Evolutionary conservation across 2,329 filamentous ascomycete species (phyloP).

Genomic region (Cadophora gregata): DNA sequence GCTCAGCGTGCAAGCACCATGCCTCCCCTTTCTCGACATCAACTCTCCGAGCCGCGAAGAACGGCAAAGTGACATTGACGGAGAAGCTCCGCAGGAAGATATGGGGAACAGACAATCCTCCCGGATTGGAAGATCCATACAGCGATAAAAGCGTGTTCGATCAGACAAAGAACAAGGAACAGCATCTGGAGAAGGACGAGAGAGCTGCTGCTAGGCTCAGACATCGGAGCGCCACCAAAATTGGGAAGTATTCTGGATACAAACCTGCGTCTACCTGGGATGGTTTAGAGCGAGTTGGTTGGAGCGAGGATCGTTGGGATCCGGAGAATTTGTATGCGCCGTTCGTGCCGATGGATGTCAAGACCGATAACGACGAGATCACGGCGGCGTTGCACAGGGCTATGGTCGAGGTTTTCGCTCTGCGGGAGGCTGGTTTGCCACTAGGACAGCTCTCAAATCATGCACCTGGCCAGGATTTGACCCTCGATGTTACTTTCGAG

Average conservation of each 20-base stretch:
- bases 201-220: constrained; percentile 22
- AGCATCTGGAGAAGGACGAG: constrained; percentile 29
- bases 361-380: constrained; percentile 46
- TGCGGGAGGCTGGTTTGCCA: constrained; percentile 51
- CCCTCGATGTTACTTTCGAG: constrained; percentile 39
- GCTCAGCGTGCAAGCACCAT: constrained; percentile 38
- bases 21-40: constrained; percentile 42
- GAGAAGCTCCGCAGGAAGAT: constrained; percentile 54
- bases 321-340: constrained; percentile 48
- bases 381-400: constrained; percentile 57
- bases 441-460: constrained; percentile 32
- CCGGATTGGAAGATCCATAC: constrained; percentile 55
- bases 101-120: constrained; percentile 57
- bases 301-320: constrained; percentile 48
- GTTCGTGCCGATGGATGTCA: constrained; percentile 48
- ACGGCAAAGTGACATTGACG: constrained; percentile 44
- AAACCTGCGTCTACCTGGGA: constrained; percentile 55
- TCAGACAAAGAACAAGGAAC: constrained; percentile 30
- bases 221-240: not conserved
- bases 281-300: constrained; percentile 60
- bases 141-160: constrained; percentile 45
- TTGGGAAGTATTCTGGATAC: constrained; percentile 44
- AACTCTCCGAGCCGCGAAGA: constrained; percentile 28
- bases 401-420: constrained; percentile 59
- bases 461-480: constrained; percentile 30